Percentiles rank a stretch among this genome's conserved stretches.
phyloP scores from a whole-genome alignment of 1,139 yeast species.

The Yamadazyma oceani region DNA sequence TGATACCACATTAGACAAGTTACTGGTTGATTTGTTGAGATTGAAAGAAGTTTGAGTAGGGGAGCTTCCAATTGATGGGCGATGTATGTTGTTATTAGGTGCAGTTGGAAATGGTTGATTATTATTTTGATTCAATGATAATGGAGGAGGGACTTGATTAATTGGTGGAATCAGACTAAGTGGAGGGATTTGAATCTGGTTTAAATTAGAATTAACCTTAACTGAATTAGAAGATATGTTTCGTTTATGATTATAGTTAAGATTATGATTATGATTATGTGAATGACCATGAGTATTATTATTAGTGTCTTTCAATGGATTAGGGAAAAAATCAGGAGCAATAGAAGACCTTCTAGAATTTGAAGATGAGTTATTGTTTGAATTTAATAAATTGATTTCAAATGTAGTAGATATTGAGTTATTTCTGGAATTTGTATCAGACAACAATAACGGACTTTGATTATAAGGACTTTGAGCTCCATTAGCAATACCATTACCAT shows the following conservation, averaged over 20 bases:
- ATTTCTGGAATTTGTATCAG: conserved; percentile 33
- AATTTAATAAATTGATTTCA: conserved; percentile 29
- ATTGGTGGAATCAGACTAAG: conserved; percentile 23
- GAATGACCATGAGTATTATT: neutral
- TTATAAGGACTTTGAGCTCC: conserved; percentile 15
- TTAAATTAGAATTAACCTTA: conserved; percentile 13
- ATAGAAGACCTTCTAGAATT: conserved; percentile 38
- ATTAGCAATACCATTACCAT: conserved; percentile 6
- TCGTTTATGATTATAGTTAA: conserved; percentile 22
- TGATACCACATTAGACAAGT: conserved; percentile 14
- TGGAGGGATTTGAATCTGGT: conserved; percentile 3
- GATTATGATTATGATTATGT: neutral
- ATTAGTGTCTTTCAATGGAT: conserved; percentile 27
- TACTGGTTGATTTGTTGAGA: conserved; percentile 13
- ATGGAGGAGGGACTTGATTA: conserved; percentile 27
- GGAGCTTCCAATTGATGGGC: conserved; percentile 12
- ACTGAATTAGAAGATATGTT: conserved; percentile 34
- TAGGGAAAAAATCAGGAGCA: conserved; percentile 45
- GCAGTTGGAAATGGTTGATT: conserved; percentile 4
- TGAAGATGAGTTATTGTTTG: conserved; percentile 27
- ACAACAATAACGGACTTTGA: conserved; percentile 28
- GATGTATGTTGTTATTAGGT: conserved; percentile 1
- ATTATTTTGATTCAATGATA: conserved; percentile 12
- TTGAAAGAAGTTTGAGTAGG: conserved; percentile 16
- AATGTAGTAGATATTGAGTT: conserved; percentile 36